Evolutionary conservation across 371 early-diverging fungal genomes (phyloP).

Genomic region (Phascolomyces articulosus): DNA sequence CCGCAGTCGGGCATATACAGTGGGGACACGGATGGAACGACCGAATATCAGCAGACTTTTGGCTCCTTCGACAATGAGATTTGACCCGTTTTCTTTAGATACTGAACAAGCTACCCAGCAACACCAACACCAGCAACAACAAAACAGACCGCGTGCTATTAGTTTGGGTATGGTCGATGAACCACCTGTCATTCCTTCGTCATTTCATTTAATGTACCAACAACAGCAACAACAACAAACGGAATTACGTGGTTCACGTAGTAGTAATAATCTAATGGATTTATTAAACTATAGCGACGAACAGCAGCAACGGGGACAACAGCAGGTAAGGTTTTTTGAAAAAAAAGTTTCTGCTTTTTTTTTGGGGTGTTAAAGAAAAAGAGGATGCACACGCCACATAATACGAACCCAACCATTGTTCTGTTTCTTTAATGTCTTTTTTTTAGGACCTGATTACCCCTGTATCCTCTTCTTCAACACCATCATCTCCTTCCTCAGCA

Average conservation of each 20-base stretch:
- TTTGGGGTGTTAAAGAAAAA: too few relatives aligned
- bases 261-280: slow-evolving; percentile 12
- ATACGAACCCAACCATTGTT: too few relatives aligned
- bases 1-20: slow-evolving; percentile 65
- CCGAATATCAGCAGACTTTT: slow-evolving; percentile 15
- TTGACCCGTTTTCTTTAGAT: slow-evolving; percentile 16
- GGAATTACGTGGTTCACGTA: slow-evolving; percentile 10
- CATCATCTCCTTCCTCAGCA: slow-evolving; percentile 19
- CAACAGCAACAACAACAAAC: slow-evolving; percentile 8
- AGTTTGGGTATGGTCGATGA: slow-evolving; percentile 26
- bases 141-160: slow-evolving; percentile 20
- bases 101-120: slow-evolving; percentile 16
- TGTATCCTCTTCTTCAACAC: slow-evolving; percentile 9
- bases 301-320: neutral
- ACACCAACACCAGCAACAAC: neutral
- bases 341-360: neutral
- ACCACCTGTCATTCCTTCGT: slow-evolving; percentile 2
- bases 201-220: slow-evolving; percentile 13
- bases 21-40: slow-evolving; percentile 28
- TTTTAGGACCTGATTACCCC: slow-evolving; percentile 1
- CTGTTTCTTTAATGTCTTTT: neutral
- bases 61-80: slow-evolving; percentile 11
- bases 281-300: slow-evolving; percentile 1
- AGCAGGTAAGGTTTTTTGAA: slow-evolving; percentile 1
- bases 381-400: neutral